phyloP scores from a whole-genome alignment of 2,329 filamentous ascomycete genomes.

The Zelopaecilomyces penicillatus region DNA sequence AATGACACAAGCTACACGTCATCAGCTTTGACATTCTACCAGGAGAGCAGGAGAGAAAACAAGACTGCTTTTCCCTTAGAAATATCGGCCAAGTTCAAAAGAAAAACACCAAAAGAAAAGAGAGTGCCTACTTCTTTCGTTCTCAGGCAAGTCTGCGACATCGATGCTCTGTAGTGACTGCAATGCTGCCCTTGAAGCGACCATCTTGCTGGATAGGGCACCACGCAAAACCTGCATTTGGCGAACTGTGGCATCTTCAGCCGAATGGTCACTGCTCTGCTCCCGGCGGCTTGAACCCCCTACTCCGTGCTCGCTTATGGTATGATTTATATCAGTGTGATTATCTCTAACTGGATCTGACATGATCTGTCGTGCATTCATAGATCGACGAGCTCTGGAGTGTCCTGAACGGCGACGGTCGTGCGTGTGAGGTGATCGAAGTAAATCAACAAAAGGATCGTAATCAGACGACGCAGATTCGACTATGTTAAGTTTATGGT shows the following conservation, averaged over 20 bases:
- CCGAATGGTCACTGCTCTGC: slow-evolving; percentile 5
- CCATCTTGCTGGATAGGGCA: slow-evolving; percentile 32
- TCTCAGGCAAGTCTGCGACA: slow-evolving; percentile 34
- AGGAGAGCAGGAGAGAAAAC: background rate
- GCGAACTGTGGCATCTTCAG: slow-evolving; percentile 28
- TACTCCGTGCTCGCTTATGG: background rate
- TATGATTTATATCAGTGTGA: slow-evolving; percentile 10
- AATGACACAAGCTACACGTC: slow-evolving; percentile 46
- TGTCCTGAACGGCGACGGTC: slow-evolving; percentile 18
- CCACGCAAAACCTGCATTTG: slow-evolving; percentile 40
- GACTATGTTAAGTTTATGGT: slow-evolving; percentile 1
- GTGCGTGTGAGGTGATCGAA: slow-evolving; percentile 11
- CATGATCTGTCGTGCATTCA: slow-evolving; percentile 14
- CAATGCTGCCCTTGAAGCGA: slow-evolving; percentile 40
- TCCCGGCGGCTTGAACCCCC: slow-evolving; percentile 1
- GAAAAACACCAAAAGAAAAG: background rate
- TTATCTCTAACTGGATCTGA: slow-evolving; percentile 16
- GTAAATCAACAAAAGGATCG: background rate
- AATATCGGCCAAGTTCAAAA: background rate
- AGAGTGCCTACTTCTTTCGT: slow-evolving; percentile 38
- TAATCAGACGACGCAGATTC: no score
- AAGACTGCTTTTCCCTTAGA: slow-evolving; percentile 32
- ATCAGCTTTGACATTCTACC: slow-evolving; percentile 6
- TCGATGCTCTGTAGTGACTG: slow-evolving; percentile 38
- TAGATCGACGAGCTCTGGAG: slow-evolving; percentile 19